A percentile compares a stretch with the other conserved stretches of the same genome.
phyloP scores from a whole-genome alignment of 768 basidiomycete genomes.

The Cystofilobasidium bisporidii region DNA sequence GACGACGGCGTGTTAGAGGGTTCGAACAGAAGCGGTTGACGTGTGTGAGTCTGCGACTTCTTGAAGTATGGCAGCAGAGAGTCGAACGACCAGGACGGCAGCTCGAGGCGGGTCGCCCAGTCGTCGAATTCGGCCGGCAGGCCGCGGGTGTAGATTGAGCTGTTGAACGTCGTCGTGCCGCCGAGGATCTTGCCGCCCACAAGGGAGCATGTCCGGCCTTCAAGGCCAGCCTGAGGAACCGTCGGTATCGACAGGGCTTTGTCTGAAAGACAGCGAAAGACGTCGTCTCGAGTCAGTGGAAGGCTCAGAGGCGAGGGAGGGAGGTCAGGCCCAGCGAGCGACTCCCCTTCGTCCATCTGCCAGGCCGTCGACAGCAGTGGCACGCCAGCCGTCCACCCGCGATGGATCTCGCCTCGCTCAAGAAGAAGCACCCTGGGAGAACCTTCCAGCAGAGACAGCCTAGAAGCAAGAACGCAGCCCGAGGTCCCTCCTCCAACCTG shows the following conservation, averaged over 20 bases:
- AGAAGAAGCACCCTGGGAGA: slow-evolving; percentile 25
- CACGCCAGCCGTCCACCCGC: slow-evolving; percentile 14
- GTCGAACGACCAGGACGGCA: slow-evolving; percentile 22
- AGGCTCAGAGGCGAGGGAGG: no score
- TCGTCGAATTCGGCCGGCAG: slow-evolving; percentile 25
- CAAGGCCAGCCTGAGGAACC: slow-evolving; percentile 17
- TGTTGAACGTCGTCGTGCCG: slow-evolving; percentile 21
- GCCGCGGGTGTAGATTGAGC: slow-evolving; percentile 26
- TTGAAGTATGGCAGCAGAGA: slow-evolving; percentile 21
- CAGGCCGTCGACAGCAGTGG: slow-evolving; percentile 22
- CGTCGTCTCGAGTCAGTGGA: not conserved
- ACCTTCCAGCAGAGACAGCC: slow-evolving; percentile 19
- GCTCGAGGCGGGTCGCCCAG: slow-evolving; percentile 18
- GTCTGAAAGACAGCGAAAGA: not conserved
- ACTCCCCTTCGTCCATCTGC: slow-evolving; percentile 23
- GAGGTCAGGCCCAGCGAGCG: not conserved
- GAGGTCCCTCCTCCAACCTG: slow-evolving; percentile 27
- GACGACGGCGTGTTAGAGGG: slow-evolving; percentile 1
- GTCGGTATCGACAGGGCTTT: slow-evolving; percentile 18
- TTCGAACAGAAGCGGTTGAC: not conserved
- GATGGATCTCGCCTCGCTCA: slow-evolving; percentile 11
- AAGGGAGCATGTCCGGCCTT: slow-evolving; percentile 2
- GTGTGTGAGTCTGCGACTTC: slow-evolving; percentile 12
- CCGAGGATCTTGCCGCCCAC: slow-evolving; percentile 26
- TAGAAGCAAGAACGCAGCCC: slow-evolving; percentile 26